Percentiles rank a stretch among this genome's conserved stretches.
Evolutionary conservation across 768 basidiomycete genomes (phyloP).

Genomic region (Suillus sp.): DNA sequence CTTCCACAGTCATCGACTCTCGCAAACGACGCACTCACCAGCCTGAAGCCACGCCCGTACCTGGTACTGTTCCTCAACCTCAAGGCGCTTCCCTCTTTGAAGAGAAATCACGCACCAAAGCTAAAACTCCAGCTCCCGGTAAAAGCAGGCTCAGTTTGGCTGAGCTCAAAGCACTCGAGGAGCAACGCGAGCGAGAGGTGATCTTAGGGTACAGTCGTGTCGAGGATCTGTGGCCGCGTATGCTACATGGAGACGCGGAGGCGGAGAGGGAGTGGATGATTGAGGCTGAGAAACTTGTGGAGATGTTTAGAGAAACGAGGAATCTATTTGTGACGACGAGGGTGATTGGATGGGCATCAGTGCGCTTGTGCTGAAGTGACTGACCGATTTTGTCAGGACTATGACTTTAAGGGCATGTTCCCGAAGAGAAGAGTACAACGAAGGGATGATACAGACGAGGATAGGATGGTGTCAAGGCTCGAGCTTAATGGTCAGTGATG

Average conservation of each 20-base stretch:
- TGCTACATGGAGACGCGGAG: conserved; percentile 47
- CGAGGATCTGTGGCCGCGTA: conserved; percentile 61
- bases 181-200: conserved; percentile 66
- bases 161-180: conserved; percentile 65
- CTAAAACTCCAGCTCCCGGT: conserved; percentile 40
- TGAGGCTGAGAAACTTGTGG: conserved; percentile 84
- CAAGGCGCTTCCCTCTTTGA: conserved; percentile 60
- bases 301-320: conserved; percentile 86
- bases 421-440: conserved; percentile 46
- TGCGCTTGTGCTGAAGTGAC: not conserved
- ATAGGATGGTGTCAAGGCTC: conserved; percentile 73
- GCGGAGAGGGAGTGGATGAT: conserved; percentile 75
- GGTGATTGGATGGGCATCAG: conserved; percentile 48
- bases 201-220: conserved; percentile 58
- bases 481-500: conserved; percentile 63
- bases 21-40: conserved; percentile 46
- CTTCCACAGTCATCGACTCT: conserved; percentile 55
- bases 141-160: conserved; percentile 54
- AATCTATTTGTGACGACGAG: conserved; percentile 78
- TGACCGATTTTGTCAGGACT: conserved; percentile 35
- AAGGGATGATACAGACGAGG: conserved; percentile 60
- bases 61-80: conserved; percentile 22
- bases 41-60: conserved; percentile 19
- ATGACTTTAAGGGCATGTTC: conserved; percentile 73
- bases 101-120: conserved; percentile 47